Base-by-base conservation (phyloP, 164 flowering plant species). In the Euptelea pleiosperma region DNA sequence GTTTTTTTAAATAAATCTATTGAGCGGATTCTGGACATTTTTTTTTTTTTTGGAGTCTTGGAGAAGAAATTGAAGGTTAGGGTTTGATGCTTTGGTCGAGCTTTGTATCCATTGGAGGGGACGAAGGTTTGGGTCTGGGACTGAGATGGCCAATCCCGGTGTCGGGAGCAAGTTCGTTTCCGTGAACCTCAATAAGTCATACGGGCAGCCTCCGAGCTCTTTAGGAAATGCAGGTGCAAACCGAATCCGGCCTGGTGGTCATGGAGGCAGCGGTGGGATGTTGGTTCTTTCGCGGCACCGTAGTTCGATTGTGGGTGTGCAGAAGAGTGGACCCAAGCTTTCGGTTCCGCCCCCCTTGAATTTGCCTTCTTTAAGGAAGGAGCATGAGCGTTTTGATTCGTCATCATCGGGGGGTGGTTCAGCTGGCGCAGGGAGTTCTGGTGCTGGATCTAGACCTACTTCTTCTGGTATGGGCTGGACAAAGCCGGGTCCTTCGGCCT, bases 301-400 rank as follows among this genome's bases (percentile, higher is more conserved):
- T 61, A 76, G 80, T 66, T 63, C 82, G 11, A 18, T 59, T 46
- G 52, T 50, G 18, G 64, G 64, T 30, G 61, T 21, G 14, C 84
- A 81, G 60, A 87, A 89, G 70, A 58, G 60, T 74, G 89, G 81
- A 68, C 67, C 89, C 28, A 86, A 80, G 73, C 82, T 90, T 66
- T 83, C 98, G 50, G 92, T 93, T 69, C 98, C 97, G 49, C 90
- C 94, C 94, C 98, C 98, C 91, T 78, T 93, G 91, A 93, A 93
- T 63, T 71, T 93, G 56, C 98, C 98, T 0, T 90, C 97, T 0
- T 55, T 87, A 75, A 77, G 96, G 64, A 93, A 83, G 65, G 98
- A 93, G 59, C 96, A 87, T 66, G 97, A 90, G 71, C 71, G 77
- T 31, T 73, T 86, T 55, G 98, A 93, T 82, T 65, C 77, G 0